Evolutionary conservation across 768 basidiomycete species (phyloP), one percentile per base, ranked within the genome.

Genomic region (Megacollybia marginata): DNA sequence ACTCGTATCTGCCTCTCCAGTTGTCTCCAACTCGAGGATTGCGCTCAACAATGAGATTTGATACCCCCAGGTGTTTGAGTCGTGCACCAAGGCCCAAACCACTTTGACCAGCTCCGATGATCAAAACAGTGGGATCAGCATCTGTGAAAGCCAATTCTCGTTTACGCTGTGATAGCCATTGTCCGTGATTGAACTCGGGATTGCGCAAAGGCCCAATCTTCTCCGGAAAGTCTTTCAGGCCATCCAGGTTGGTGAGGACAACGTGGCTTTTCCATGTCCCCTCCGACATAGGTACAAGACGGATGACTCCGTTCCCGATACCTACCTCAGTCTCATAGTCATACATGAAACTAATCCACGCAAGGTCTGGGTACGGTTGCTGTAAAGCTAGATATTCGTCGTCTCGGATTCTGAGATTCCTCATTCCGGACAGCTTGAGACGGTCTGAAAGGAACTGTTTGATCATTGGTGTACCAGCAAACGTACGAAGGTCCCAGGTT

Each of bases 1-100:
- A 74, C 49, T 83, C 76, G 59, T 88, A 88, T 35, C 87, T 69
- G 33, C 73, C 67, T 51, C 84, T 67, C 85, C 83, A 86, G 46
- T 75, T 76, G 57, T 85, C 76, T 0, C 85, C 84, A 20, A 85
- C 71, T n/a, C 76, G 64, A 9, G 59, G 51, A 47, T 82, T 74
- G 61, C 74, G 79, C 61, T 92, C 88, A 43, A 90, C 67, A 86
- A 65, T 8, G 68, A 64, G 12, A 66, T 57, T 6, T n/a, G n/a
- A n/a, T 11, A 82, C 62, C 33, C 68, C 78, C 7, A 83, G 64
- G 4, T 65, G 64, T 57, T 80, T 78, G 49, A 86, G 65, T n/a
- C 83, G 70, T 2, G 83, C 83, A 0, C 85, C 84, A 2, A 79
- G 59, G 34, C 73, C 77, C 28, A 92, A 64, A 1, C 86, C 88